Evolutionary conservation across 352 stramenopile species (phyloP).

Genomic region (Phytophthora megakarya): DNA sequence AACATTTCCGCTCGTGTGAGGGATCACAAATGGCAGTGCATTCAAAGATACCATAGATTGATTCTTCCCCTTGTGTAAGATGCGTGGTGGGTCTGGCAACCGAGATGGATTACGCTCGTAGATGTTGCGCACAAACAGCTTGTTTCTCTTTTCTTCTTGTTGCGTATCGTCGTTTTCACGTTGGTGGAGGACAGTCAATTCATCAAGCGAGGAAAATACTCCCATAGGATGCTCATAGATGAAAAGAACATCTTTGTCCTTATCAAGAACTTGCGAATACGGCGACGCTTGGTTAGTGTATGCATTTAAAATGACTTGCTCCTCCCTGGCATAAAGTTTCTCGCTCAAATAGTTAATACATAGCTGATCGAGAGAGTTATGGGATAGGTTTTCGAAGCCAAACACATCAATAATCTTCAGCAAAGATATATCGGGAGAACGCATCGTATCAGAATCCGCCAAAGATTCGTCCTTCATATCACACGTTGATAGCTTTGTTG

Average conservation of each 20-base stretch:
- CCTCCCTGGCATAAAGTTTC: slow-evolving; percentile 64
- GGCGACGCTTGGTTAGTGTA: slow-evolving; percentile 4
- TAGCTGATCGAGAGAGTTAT: slow-evolving; percentile 78
- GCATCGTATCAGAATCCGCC: background rate
- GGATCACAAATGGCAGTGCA: slow-evolving; percentile 49
- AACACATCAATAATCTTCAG: slow-evolving; percentile 78
- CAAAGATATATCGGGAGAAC: slow-evolving; percentile 11
- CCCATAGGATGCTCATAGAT: slow-evolving; percentile 61
- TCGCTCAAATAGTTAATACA: slow-evolving; percentile 88
- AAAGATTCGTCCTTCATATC: background rate
- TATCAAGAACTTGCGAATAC: slow-evolving; percentile 4
- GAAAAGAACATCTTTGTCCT: slow-evolving; percentile 36
- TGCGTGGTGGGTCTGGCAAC: slow-evolving; percentile 30
- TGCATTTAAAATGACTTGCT: slow-evolving; percentile 28
- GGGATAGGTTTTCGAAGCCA: slow-evolving; percentile 70
- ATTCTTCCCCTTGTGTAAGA: slow-evolving; percentile 11
- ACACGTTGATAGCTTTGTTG: slow-evolving; percentile 29
- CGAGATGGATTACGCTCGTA: slow-evolving; percentile 52
- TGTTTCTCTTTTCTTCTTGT: slow-evolving; percentile 69
- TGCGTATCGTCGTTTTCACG: slow-evolving; percentile 45
- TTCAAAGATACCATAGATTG: slow-evolving; percentile 10
- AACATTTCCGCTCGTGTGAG: slow-evolving; percentile 51
- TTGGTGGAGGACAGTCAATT: slow-evolving; percentile 69
- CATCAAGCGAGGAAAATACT: slow-evolving; percentile 71
- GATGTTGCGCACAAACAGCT: slow-evolving; percentile 68